These are phyloP conservation scores for Alternaria sp. DNA, from an alignment of 2,329 filamentous ascomycete species.

Conservation along the genomic window DNA sequence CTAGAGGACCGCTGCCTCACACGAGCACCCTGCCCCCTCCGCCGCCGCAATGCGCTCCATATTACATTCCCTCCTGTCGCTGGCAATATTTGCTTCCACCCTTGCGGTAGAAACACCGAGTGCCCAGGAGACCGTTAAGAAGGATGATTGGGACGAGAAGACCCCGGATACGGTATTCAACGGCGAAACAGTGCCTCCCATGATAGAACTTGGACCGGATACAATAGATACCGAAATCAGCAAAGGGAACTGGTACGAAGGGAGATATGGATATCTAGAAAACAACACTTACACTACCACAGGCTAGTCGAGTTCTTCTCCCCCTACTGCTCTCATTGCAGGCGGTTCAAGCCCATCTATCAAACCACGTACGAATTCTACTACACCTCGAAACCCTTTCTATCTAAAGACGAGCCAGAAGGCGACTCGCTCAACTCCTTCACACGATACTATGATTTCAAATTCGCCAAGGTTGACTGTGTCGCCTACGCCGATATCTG, in stretches of 20 bases:
- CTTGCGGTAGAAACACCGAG: constrained; percentile 31
- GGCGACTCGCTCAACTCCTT: constrained; percentile 70
- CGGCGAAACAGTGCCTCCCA: constrained; percentile 69
- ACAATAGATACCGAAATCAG: constrained; percentile 67
- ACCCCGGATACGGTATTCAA: constrained; percentile 68
- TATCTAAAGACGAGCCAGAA: constrained; percentile 57
- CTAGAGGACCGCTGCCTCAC: constrained; percentile 13
- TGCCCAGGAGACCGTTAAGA: constrained; percentile 25
- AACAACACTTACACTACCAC: constrained; percentile 6
- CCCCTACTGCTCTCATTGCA: constrained; percentile 73
- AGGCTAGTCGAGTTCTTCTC: constrained; percentile 62
- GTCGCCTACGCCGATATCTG: constrained; percentile 83
- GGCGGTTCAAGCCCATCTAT: constrained; percentile 80
- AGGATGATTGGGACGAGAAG: constrained; percentile 43
- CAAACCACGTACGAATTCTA: constrained; percentile 97
- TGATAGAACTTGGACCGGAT: constrained; percentile 66
- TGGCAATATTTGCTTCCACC: constrained; percentile 47
- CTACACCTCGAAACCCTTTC: constrained; percentile 79
- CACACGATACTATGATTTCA: constrained; percentile 84
- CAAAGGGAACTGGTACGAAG: constrained; percentile 71
- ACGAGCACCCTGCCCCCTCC: constrained; percentile 22
- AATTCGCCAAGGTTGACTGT: constrained; percentile 88
- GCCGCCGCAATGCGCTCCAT: constrained; percentile 47
- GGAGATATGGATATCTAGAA: background rate
- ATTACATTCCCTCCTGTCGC: constrained; percentile 50